A percentile compares a stretch with the other conserved stretches of the same genome.
These are phyloP conservation scores for Hemileccinum rubropunctum DNA, from an alignment of 768 basidiomycete genomes.

Conservation along the genomic window DNA sequence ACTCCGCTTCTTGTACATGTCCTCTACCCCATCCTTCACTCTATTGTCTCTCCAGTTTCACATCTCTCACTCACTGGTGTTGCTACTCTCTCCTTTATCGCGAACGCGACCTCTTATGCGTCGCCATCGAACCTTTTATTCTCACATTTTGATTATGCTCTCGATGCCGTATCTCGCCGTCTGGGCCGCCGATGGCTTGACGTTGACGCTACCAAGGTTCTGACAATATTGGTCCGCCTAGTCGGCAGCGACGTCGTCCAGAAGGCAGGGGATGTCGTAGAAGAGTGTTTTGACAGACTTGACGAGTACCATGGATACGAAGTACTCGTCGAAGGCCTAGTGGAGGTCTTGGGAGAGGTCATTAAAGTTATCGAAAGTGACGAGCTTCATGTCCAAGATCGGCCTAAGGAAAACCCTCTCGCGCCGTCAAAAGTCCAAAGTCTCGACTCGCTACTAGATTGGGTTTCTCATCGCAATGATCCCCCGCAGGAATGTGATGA, in stretches of 20 bases:
- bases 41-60: slow-evolving; percentile 68
- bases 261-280: slow-evolving; percentile 90
- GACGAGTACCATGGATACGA: slow-evolving; percentile 97
- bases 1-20: slow-evolving; percentile 69
- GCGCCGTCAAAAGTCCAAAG: slow-evolving; percentile 29
- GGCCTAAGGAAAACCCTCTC: slow-evolving; percentile 18
- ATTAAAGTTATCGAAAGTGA: slow-evolving; percentile 72
- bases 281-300: slow-evolving; percentile 94
- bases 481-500: slow-evolving; percentile 36
- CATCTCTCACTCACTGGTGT: slow-evolving; percentile 75
- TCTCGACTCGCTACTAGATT: slow-evolving; percentile 57
- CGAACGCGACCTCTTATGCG: slow-evolving; percentile 81
- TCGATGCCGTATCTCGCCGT: slow-evolving; percentile 85
- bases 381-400: slow-evolving; percentile 30
- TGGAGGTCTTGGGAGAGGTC: slow-evolving; percentile 85
- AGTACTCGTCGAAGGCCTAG: slow-evolving; percentile 77
- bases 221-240: slow-evolving; percentile 79
- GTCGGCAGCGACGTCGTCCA: slow-evolving; percentile 87
- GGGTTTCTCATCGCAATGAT: slow-evolving; percentile 54
- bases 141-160: slow-evolving; percentile 94
- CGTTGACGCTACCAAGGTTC: slow-evolving; percentile 83
- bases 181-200: slow-evolving; percentile 81
- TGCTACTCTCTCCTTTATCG: slow-evolving; percentile 66
- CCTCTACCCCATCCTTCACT: slow-evolving; percentile 85
- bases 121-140: slow-evolving; percentile 84